Evolutionary conservation across 2,329 filamentous ascomycete species (phyloP), one percentile per base, ranked within the genome.

Genomic region (Colletotrichum caudatum): DNA sequence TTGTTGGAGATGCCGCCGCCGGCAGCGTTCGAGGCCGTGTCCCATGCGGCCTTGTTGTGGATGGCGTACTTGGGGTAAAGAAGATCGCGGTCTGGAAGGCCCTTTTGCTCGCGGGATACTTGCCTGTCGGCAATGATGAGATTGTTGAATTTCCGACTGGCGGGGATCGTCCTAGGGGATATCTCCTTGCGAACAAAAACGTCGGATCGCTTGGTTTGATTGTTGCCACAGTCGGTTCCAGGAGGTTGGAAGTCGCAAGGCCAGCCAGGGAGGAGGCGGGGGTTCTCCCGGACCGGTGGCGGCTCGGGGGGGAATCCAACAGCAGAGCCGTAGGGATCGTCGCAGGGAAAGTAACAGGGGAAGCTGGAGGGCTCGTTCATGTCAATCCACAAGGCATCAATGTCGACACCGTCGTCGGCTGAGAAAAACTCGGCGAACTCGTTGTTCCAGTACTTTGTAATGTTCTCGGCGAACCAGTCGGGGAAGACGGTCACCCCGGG

Each of bases 341-440:
- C 79, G 76, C 73, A 74, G 11, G 72, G 72, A 26, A 74, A 74
- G 48, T 73, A 58, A 57, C 73, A 74, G 12, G 70, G 70, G 69
- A 82, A 81, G 73, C 78, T 81, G 71, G 78, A 78, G 2, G 80
- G 80, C 74, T 82, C 81, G 84, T 88, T 86, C 89, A 91, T 91
- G 78, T 94, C 92, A 74, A 93, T 93, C 91, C 92, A 95, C 1
- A 95, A 83, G 1, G 88, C 93, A 73, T 95, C 93, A 60, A 95
- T 91, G 74, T 95, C 89, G 20, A 95, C 85, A 39, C 93, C 93
- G 2, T 81, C 85, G 0, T 89, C 83, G 0, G 87, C 80, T 71
- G 86, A 80, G 81, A 95, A 94, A 82, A 93, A 93, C 1, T 77
- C 79, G 0, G 78, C 79, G 75, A 95, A 91, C 77, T 95, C 88